Conservation (phyloP, 306 rosid species). For the Acacia acuminata region DNA sequence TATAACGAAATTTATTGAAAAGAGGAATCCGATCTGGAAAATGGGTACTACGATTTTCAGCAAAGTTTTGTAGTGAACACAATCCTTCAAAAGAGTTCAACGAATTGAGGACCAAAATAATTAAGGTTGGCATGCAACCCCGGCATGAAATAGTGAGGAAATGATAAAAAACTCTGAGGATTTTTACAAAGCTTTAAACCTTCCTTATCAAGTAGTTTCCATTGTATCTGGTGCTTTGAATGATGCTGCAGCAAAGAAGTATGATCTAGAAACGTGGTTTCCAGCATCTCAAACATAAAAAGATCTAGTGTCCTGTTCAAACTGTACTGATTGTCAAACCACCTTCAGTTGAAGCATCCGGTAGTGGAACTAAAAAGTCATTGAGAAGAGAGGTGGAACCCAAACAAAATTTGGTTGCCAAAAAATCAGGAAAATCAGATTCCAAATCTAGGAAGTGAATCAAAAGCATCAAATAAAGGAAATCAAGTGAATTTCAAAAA, state of each 20-base stretch:
- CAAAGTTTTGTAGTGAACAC: slow-evolving; percentile 22
- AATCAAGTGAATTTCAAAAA: slow-evolving; percentile 71
- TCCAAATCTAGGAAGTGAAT: slow-evolving; percentile 39
- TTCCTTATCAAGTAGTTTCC: too few species aligned
- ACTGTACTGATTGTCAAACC: too few species aligned
- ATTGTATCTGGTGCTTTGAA: too few species aligned
- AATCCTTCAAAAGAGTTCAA: too few species aligned
- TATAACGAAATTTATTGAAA: slow-evolving; percentile 39
- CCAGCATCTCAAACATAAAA: too few species aligned
- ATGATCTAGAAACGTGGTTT: too few species aligned
- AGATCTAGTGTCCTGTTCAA: too few species aligned
- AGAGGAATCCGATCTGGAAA: slow-evolving; percentile 41
- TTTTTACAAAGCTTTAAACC: too few species aligned
- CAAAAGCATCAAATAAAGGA: slow-evolving; percentile 47
- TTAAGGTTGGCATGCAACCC: background rate
- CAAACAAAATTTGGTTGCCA: slow-evolving; percentile 39
- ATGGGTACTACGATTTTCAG: slow-evolving; percentile 37
- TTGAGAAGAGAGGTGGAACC: slow-evolving; percentile 46
- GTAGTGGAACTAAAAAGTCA: slow-evolving; percentile 61
- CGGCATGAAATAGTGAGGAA: background rate
- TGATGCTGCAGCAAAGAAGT: too few species aligned
- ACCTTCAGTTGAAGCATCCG: slow-evolving; percentile 55
- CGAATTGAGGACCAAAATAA: background rate
- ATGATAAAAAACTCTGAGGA: too few species aligned
- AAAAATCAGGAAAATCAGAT: slow-evolving; percentile 44